These are phyloP conservation scores for Polytolypa hystricis DNA, from an alignment of 2,329 filamentous ascomycete species.

Conservation along the genomic window DNA sequence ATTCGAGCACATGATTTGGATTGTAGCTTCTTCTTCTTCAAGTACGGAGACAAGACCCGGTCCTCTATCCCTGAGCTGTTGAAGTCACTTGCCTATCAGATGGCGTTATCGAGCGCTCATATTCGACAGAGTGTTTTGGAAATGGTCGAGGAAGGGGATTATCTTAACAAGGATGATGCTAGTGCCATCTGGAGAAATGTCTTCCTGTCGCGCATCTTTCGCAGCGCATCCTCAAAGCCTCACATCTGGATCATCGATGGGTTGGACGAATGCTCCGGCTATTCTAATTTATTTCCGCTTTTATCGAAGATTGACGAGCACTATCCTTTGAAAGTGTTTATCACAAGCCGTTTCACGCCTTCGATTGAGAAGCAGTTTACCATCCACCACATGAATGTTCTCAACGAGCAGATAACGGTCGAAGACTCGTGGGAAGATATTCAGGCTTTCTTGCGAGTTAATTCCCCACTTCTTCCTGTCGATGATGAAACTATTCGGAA, in stretches of 20 bases:
- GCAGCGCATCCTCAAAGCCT: conserved; percentile 11
- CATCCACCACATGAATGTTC: background rate
- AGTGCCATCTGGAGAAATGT: conserved; percentile 19
- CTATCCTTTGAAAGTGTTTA: conserved; percentile 16
- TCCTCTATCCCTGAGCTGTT: conserved; percentile 13
- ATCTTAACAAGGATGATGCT: conserved; percentile 16
- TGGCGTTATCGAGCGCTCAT: conserved; percentile 18
- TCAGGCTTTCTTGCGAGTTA: conserved; percentile 14
- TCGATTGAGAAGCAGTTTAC: background rate
- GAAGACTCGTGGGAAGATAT: conserved; percentile 18
- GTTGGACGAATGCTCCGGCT: conserved; percentile 20
- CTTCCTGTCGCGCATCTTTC: conserved; percentile 15
- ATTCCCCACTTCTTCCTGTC: conserved; percentile 11
- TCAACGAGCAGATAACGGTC: conserved; percentile 10
- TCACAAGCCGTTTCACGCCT: conserved; percentile 10
- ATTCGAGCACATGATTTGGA: conserved; percentile 15
- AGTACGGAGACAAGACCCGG: conserved; percentile 14
- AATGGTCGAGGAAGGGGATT: conserved; percentile 14
- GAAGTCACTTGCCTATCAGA: conserved; percentile 22
- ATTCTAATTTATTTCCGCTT: conserved; percentile 14
- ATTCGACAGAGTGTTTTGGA: conserved; percentile 11
- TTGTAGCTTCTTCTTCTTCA: conserved; percentile 21
- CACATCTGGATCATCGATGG: conserved; percentile 27
- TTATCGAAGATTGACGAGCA: conserved; percentile 11
- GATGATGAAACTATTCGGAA: conserved; percentile 4